Evolutionary conservation across 2,329 filamentous ascomycete genomes (phyloP), one percentile per base, ranked within the genome.

Genomic region (Arthrobotrys entomopaga): DNA sequence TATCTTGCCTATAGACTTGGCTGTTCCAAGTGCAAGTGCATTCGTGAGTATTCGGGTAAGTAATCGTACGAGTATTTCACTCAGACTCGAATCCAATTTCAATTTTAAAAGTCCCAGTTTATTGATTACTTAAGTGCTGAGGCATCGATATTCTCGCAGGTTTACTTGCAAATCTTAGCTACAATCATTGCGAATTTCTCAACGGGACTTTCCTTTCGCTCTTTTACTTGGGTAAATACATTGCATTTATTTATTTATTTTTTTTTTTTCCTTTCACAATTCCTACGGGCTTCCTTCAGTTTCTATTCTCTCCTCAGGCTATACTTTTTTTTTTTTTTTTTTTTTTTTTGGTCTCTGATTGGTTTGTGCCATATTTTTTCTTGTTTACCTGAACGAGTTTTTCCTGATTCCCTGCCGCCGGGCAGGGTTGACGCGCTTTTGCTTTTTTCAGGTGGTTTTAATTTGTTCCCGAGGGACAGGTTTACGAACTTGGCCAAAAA

Each of bases 401-500:
- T 73, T 60, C 67, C 67, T 64, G 29, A 49, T 56, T 57, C 56
- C 53, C 61, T 65, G 60, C 50, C 54, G 46, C 40, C 60, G 54
- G 46, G 66, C 49, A 56, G 63, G 67, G 67, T 46, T 46, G 11
- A 64, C 57, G 40, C 40, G 22, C 34, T 49, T 50, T 74, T 74
- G 63, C 70, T 74, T 74, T 74, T 73, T 74, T 49, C 3, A 24
- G 19, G 13, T 63, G 8, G 24, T 53, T 65, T 43, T 24, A 46
- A 43, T 65, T 58, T 64, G 63, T 63, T 74, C 70, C 70, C 63
- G 70, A 74, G 57, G 64, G 57, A 67, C 49, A 59, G 63, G 69
- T 73, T 73, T 66, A 67, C 70, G 61, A 74, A 63, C 70, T 73
- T 63, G 56, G 63, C 57, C 54, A 43, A 67, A n/a, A 61, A 63